These are phyloP conservation scores for Orychophragmus violaceus DNA, from an alignment of 345 rosid genomes.

Conservation along the genomic window DNA sequence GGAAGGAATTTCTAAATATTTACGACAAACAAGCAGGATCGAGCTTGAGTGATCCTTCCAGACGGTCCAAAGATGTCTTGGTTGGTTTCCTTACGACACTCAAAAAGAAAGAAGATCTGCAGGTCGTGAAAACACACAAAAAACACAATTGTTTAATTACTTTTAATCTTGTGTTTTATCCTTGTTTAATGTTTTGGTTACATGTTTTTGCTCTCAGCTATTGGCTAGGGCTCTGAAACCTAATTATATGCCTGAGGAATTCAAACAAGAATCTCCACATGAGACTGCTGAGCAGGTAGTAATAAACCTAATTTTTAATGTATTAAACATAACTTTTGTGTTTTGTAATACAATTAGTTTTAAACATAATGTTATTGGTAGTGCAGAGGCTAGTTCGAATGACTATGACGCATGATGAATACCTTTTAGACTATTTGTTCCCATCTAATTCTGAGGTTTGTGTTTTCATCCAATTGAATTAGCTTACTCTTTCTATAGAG, in stretches of 20 bases:
- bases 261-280: background rate
- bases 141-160: background rate
- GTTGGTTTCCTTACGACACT: conserved; percentile 50
- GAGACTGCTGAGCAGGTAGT: conserved; percentile 57
- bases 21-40: conserved; percentile 47
- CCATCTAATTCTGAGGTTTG: conserved; percentile 59
- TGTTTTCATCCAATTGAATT: no score
- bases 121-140: conserved; percentile 25
- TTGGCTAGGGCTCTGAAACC: conserved; percentile 34
- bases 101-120: conserved; percentile 30
- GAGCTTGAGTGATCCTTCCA: conserved; percentile 57
- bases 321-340: background rate
- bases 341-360: background rate
- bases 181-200: background rate
- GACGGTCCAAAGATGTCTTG: conserved; percentile 39
- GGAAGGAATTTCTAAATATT: conserved; percentile 54
- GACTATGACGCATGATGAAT: conserved; percentile 57
- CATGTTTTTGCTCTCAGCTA: conserved; percentile 42
- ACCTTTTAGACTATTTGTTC: conserved; percentile 46
- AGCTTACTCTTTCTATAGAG: no score
- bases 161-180: background rate
- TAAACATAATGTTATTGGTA: conserved; percentile 32
- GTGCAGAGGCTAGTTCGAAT: conserved; percentile 67
- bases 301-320: background rate
- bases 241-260: conserved; percentile 29